These are phyloP conservation scores for Mycotypha africana DNA, from an alignment of 371 early-diverging fungal genomes.

Conservation along the genomic window DNA sequence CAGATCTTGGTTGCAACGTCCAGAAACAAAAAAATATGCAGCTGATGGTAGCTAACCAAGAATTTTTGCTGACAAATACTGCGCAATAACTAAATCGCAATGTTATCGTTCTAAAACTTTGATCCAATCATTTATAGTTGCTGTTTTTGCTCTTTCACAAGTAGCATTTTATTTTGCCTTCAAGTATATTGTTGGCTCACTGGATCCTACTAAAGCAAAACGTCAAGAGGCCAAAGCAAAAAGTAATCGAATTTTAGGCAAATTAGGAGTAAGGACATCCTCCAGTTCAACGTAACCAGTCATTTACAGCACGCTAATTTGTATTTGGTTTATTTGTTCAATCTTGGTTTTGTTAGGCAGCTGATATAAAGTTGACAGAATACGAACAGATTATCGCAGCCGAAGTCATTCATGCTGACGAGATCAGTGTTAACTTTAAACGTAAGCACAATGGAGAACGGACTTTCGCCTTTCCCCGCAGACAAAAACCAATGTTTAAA, in stretches of 20 bases:
- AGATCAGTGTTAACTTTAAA: conserved; percentile 79
- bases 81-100: neutral
- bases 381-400: conserved; percentile 92
- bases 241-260: conserved; percentile 61
- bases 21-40: conserved; percentile 61
- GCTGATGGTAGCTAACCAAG: conserved; percentile 47
- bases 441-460: conserved; percentile 38
- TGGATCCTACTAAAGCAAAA: conserved; percentile 74
- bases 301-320: too few species aligned
- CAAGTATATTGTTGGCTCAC: conserved; percentile 66
- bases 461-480: too few species aligned
- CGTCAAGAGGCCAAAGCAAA: conserved; percentile 70
- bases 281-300: too few species aligned
- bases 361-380: conserved; percentile 77
- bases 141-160: conserved; percentile 76
- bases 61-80: neutral
- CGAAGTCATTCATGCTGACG: conserved; percentile 92
- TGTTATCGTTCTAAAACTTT: neutral
- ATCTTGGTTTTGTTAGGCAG: conserved; percentile 25
- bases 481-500: too few species aligned
- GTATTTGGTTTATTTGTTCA: neutral
- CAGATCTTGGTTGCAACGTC: conserved; percentile 44
- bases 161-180: conserved; percentile 83
- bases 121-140: conserved; percentile 38
- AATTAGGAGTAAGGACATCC: conserved; percentile 71